These are phyloP conservation scores for Trichoderma citrinoviride DNA, from an alignment of 2,329 filamentous ascomycete genomes.

Conservation along the genomic window DNA sequence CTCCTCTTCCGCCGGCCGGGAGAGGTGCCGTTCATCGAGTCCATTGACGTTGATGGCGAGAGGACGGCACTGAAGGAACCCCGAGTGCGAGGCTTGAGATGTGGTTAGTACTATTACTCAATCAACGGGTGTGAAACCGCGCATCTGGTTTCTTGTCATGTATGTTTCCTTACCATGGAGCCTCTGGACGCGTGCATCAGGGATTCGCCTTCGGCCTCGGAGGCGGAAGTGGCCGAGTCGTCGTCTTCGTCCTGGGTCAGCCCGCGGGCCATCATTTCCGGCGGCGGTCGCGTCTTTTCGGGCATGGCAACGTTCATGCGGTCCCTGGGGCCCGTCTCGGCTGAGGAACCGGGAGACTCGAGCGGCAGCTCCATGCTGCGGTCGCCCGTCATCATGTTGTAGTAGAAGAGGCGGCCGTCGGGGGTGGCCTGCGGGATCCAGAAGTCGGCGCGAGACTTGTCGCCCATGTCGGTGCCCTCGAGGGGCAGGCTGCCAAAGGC, in stretches of 20 bases:
- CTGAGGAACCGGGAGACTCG: slow-evolving; percentile 77
- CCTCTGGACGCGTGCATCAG: slow-evolving; percentile 64
- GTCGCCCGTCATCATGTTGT: slow-evolving; percentile 95
- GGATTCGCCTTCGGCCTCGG: slow-evolving; percentile 77
- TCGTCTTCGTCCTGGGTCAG: slow-evolving; percentile 83
- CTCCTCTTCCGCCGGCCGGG: slow-evolving; percentile 55
- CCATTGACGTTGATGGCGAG: slow-evolving; percentile 86
- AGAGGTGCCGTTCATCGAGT: slow-evolving; percentile 74
- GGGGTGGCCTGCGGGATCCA: slow-evolving; percentile 98
- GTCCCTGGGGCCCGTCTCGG: slow-evolving; percentile 83
- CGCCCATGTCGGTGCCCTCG: slow-evolving; percentile 59
- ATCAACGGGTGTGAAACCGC: no score
- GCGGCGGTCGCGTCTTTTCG: slow-evolving; percentile 83
- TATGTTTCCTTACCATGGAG: slow-evolving; percentile 56
- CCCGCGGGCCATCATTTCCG: slow-evolving; percentile 86
- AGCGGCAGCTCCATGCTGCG: slow-evolving; percentile 92
- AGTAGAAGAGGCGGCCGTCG: slow-evolving; percentile 92
- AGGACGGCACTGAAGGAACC: slow-evolving; percentile 68
- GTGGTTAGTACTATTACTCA: not conserved
- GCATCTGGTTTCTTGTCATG: no score
- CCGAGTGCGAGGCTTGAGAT: slow-evolving; percentile 56
- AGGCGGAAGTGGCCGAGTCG: slow-evolving; percentile 79
- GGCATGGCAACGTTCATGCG: slow-evolving; percentile 85
- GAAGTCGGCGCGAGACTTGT: slow-evolving; percentile 86
- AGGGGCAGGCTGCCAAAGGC: slow-evolving; percentile 62